phyloP scores from a whole-genome alignment of 768 basidiomycete species.

The Auricularia sp. region DNA sequence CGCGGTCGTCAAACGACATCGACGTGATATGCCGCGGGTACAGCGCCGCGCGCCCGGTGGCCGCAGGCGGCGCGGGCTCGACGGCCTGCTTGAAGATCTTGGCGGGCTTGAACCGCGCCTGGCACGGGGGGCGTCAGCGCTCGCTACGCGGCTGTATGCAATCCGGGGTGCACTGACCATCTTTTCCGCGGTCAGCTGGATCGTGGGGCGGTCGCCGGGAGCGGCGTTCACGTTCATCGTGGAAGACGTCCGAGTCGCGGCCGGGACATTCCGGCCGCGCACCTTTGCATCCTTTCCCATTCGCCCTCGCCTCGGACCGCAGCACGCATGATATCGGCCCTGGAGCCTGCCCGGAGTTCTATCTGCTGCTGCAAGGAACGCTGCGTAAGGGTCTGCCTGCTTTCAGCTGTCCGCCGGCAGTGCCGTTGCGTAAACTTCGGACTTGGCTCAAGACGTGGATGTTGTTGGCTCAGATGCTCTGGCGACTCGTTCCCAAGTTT shows the following conservation, averaged over 20 bases:
- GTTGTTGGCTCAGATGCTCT: too few relatives aligned
- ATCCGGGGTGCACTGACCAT: background rate
- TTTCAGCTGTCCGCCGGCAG: too few relatives aligned
- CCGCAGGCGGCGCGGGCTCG: constrained; percentile 43
- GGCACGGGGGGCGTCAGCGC: constrained; percentile 1
- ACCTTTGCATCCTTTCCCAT: too few relatives aligned
- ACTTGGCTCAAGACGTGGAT: too few relatives aligned
- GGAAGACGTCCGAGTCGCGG: background rate
- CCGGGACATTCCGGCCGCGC: too few relatives aligned
- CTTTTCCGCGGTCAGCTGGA: background rate
- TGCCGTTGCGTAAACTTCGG: too few relatives aligned
- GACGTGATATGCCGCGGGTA: constrained; percentile 70
- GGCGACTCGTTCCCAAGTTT: too few relatives aligned
- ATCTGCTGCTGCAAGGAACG: too few relatives aligned
- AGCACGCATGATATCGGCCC: too few relatives aligned
- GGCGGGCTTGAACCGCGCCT: constrained; percentile 76
- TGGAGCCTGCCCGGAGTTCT: too few relatives aligned
- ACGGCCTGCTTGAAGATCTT: constrained; percentile 79
- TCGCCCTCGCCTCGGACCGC: too few relatives aligned
- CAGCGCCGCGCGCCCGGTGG: constrained; percentile 27
- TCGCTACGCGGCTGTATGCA: background rate
- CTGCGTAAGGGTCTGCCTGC: too few relatives aligned
- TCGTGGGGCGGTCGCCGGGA: background rate
- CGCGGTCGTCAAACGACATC: constrained; percentile 83
- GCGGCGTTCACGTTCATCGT: background rate